Evolutionary conservation across 2,329 filamentous ascomycete species (phyloP), one percentile per base, ranked within the genome.

Genomic region (Grosmannia huntii): DNA sequence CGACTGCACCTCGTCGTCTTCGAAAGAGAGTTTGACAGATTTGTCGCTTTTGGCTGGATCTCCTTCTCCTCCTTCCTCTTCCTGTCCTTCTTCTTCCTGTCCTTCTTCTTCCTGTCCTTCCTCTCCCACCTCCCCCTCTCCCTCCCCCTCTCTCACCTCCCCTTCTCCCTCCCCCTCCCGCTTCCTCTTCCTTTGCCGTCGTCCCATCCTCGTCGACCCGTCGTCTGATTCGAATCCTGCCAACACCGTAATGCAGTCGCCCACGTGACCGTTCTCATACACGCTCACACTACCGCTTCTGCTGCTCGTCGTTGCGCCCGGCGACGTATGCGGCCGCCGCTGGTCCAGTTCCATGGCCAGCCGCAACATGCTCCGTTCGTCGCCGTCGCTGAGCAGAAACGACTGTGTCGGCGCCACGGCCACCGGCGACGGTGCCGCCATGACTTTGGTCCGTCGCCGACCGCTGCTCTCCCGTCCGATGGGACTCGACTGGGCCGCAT

Each of bases 281-380:
- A 28, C 28, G 28, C 60, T 57, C 62, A 60, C 36, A 64, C 57
- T 7, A 63, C 23, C 21, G 38, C 36, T 48, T 4, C 44, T 5
- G 27, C 44, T 16, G 49, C 28, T 16, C 23, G 23, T 16, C 23
- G 44, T 56, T 5, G 41, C 14, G 4, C 23, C 51, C 19, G 60
- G 55, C 2, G 60, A 58, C 12, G 60, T 50, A 28, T 52, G 59
- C 9, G 48, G 10, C n/a, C 14, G n/a, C 9, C 50, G 55, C 70
- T 25, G 68, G 70, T 79, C 78, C 10, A 80, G 66, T 62, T 80
- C 76, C n/a, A 75, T 72, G 3, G 76, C 72, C 6, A 81, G 69
- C 55, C 73, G 71, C 54, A 76, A 67, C 64, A 79, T 71, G 62
- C 75, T 76, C 38, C 68, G 71, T 59, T 80, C 76, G 53, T 77